Evolutionary conservation across 106 monocot species (phyloP), one percentile per base, ranked within the genome.

Genomic region (Dendrobium catenatum): DNA sequence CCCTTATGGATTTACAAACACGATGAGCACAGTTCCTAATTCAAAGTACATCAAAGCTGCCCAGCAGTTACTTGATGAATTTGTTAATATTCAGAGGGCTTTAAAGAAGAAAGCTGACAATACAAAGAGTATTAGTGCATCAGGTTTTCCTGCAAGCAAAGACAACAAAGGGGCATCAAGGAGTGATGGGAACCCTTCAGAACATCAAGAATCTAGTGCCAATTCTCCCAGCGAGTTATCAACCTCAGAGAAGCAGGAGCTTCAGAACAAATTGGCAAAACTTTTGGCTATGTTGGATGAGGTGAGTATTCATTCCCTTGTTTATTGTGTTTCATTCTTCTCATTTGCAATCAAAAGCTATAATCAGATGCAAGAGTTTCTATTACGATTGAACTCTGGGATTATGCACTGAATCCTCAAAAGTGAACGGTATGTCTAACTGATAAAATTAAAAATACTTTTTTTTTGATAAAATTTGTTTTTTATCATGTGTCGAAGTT

Each of bases 231-330:
- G 29, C 15, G 91, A 90, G 76, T 82, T 93, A 20, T 91, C 93
- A 24, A 81, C 89, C 1, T 80, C 79, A 33, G 96, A 91, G 67
- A 88, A 88, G 75, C 89, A 93, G 82, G 95, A 96, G 41, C 91
- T 96, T 59, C 96, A 96, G 84, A 93, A 88, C 89, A 96, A 91
- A 87, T 80, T 96, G 73, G 81, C 91, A 20, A 93, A 93, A 76
- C 91, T 96, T 61, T 85, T 93, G 84, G 89, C 89, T 81, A 93
- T 96, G 93, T 83, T 93, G 73, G 96, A 93, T 77, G 93, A 96
- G 93, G 96, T 96, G 20, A n/a, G 59, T 29, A 20, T 18, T n/a
- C 16, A 3, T 9, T 6, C 24, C 64, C 26, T 66, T 66, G 64
- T 75, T 55, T 48, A 31, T 16, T 26, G 18, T 5, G 64, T 59